Evolutionary conservation across 257 asterid species (phyloP).

Genomic region (Ilex asprella): DNA sequence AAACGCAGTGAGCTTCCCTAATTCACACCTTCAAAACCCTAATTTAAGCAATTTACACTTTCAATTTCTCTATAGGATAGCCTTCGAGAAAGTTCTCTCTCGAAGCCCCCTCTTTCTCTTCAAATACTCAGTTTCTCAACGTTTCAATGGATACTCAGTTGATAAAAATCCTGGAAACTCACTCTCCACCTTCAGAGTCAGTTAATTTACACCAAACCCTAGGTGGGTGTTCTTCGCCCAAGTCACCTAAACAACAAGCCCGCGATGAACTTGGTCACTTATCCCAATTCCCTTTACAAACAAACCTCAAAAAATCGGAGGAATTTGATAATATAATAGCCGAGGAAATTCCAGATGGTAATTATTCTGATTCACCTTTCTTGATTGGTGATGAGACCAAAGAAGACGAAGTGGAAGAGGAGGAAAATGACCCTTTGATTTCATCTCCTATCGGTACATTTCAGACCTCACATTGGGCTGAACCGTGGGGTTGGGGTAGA

Average conservation of each 20-base stretch:
- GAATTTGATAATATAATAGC: neutral
- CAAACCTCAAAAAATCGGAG: neutral
- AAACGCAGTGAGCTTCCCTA: too few relatives aligned
- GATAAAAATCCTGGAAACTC: neutral
- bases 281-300: neutral
- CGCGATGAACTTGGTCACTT: neutral
- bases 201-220: neutral
- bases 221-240: neutral
- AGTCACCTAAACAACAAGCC: neutral
- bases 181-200: neutral
- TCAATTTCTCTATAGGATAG: too few relatives aligned
- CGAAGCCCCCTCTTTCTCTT: too few relatives aligned
- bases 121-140: neutral
- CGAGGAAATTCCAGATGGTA: neutral
- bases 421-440: neutral
- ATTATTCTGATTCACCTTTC: neutral
- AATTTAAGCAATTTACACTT: neutral
- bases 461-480: too few relatives aligned
- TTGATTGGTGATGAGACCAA: neutral
- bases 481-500: neutral
- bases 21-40: neutral
- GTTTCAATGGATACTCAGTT: neutral
- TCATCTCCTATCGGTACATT: neutral
- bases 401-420: neutral
- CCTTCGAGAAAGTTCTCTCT: too few relatives aligned